phyloP scores from a whole-genome alignment of 2,329 filamentous ascomycete species.

The Fusarium incarnatum region DNA sequence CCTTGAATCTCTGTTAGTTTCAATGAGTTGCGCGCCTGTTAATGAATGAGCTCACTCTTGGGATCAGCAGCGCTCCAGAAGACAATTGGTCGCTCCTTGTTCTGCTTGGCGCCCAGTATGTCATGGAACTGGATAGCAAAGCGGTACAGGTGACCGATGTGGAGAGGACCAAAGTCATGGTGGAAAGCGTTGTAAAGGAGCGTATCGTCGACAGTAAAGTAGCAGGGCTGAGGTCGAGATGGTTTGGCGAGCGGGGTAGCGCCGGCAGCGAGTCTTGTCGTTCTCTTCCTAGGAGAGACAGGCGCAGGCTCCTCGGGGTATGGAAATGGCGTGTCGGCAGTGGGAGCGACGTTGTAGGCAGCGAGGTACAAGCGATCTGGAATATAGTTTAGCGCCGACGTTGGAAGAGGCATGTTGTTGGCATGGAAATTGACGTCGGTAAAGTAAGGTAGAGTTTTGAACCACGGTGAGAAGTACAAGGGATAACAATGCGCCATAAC shows the following conservation, averaged over 20 bases:
- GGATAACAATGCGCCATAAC: conserved; percentile 51
- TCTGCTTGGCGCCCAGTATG: conserved; percentile 89
- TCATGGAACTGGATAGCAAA: conserved; percentile 97
- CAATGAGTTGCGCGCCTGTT: neutral
- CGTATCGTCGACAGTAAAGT: conserved; percentile 93
- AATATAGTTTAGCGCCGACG: conserved; percentile 46
- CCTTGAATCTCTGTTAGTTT: conserved; percentile 59
- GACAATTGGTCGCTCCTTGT: conserved; percentile 89
- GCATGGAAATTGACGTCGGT: conserved; percentile 15
- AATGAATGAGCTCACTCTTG: conserved; percentile 72
- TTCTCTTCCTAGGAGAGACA: conserved; percentile 53
- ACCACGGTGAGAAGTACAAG: conserved; percentile 18
- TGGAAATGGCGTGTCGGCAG: conserved; percentile 85
- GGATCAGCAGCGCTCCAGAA: conserved; percentile 96
- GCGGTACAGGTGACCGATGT: conserved; percentile 96
- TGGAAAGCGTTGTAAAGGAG: conserved; percentile 98
- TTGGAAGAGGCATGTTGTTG: conserved; percentile 28
- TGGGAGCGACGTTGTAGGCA: conserved; percentile 82
- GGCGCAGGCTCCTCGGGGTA: conserved; percentile 77
- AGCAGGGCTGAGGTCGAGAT: conserved; percentile 73
- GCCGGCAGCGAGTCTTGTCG: conserved; percentile 69
- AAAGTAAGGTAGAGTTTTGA: conserved; percentile 24
- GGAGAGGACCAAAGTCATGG: conserved; percentile 96
- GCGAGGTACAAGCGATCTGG: conserved; percentile 94
- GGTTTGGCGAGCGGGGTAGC: conserved; percentile 47